Percentiles rank a stretch among this genome's conserved stretches.
phyloP scores from a whole-genome alignment of 495 filamentous ascomycete genomes.

The Penicillium soppii region DNA sequence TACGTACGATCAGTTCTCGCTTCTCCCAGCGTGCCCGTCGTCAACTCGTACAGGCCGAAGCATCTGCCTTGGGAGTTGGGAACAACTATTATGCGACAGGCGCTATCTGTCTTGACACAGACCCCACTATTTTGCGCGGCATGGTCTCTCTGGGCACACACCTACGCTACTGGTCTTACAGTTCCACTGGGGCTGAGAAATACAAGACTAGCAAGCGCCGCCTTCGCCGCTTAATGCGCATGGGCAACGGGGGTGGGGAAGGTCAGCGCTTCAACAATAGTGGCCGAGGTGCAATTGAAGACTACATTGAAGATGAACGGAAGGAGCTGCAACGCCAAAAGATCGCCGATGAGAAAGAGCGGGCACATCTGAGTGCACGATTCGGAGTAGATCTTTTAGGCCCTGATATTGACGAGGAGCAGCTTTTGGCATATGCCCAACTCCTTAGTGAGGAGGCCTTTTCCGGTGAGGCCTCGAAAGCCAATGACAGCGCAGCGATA shows the following conservation, averaged over 20 bases:
- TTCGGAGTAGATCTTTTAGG: slow-evolving; percentile 81
- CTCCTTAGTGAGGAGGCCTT: slow-evolving; percentile 83
- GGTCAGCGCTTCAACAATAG: slow-evolving; percentile 57
- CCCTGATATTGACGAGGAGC: slow-evolving; percentile 74
- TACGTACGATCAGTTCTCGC: slow-evolving; percentile 86
- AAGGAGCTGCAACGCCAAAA: slow-evolving; percentile 77
- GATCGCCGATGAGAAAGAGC: slow-evolving; percentile 58
- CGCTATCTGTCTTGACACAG: slow-evolving; percentile 83
- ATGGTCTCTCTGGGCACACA: slow-evolving; percentile 85
- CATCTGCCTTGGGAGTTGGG: slow-evolving; percentile 60
- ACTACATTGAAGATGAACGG: slow-evolving; percentile 81
- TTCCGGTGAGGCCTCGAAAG: slow-evolving; percentile 58
- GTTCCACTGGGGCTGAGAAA: slow-evolving; percentile 64
- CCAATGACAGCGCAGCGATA: slow-evolving; percentile 39
- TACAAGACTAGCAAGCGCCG: slow-evolving; percentile 64
- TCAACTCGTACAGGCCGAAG: slow-evolving; percentile 69
- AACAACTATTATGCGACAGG: slow-evolving; percentile 82
- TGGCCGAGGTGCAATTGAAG: slow-evolving; percentile 62
- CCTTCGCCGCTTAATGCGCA: slow-evolving; percentile 57
- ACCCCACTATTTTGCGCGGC: slow-evolving; percentile 86
- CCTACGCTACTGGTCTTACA: slow-evolving; percentile 92
- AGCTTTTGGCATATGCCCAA: slow-evolving; percentile 83
- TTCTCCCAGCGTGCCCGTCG: slow-evolving; percentile 80
- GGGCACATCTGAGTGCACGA: slow-evolving; percentile 65
- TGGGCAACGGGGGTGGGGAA: slow-evolving; percentile 53